phyloP scores from a whole-genome alignment of 2,329 filamentous ascomycete genomes.

The Colletotrichum graminicola region DNA sequence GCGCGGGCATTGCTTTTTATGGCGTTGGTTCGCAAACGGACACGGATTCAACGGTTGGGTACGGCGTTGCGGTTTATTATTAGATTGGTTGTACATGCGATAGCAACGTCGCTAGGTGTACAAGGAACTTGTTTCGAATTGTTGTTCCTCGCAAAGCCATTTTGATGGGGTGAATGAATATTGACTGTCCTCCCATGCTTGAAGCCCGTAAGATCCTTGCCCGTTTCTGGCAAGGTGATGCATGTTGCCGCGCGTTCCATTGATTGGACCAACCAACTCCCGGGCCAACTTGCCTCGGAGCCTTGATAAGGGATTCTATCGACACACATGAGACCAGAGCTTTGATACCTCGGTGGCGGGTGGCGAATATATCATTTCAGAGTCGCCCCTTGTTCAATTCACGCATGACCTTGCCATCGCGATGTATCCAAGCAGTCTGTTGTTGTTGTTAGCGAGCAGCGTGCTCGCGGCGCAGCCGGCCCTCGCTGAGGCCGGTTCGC shows the following conservation, averaged over 20 bases:
- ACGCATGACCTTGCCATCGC: neutral
- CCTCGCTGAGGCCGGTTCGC: neutral
- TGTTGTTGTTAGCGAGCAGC: neutral
- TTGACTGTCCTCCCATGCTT: neutral
- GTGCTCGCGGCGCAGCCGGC: neutral
- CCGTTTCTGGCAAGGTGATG: constrained; percentile 35
- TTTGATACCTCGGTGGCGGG: constrained; percentile 9
- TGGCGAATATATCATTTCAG: constrained; percentile 15
- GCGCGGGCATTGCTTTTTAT: constrained; percentile 11
- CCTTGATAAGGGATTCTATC: constrained; percentile 20
- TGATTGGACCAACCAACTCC: constrained; percentile 32
- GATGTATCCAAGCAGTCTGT: constrained; percentile 3
- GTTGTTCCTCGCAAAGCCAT: neutral
- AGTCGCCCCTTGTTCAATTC: neutral
- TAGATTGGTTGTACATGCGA: constrained; percentile 35
- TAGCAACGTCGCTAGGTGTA: constrained; percentile 16
- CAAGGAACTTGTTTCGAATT: constrained; percentile 14
- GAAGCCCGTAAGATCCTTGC: constrained; percentile 17
- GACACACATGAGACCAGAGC: constrained; percentile 5
- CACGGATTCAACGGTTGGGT: constrained; percentile 16
- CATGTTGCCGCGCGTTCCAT: constrained; percentile 37
- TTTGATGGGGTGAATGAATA: no score
- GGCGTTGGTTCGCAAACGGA: constrained; percentile 24
- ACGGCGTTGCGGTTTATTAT: constrained; percentile 24
- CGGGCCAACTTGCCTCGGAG: constrained; percentile 26